Conservation (phyloP, 2,329 filamentous ascomycete genomes). For the Aphanocladium album region DNA sequence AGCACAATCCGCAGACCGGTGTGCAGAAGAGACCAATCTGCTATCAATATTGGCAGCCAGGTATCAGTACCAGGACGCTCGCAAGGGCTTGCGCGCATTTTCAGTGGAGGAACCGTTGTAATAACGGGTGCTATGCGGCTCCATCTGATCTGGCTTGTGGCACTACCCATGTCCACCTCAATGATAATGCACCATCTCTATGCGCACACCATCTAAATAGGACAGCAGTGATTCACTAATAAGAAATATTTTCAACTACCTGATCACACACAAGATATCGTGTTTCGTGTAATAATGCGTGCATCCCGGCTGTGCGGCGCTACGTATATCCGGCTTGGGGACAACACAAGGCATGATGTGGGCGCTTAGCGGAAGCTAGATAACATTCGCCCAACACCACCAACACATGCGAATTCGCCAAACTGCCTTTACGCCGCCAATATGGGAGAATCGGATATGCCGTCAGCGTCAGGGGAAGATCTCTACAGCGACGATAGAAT, state of each 20-base stretch:
- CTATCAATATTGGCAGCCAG: neutral
- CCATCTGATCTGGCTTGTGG: neutral
- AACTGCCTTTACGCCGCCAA: neutral
- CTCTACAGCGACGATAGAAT: neutral
- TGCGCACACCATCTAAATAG: neutral
- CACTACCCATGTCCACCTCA: neutral
- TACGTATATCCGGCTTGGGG: neutral
- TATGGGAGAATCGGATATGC: neutral
- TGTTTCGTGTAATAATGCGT: neutral
- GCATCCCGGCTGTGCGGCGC: neutral
- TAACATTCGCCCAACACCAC: neutral
- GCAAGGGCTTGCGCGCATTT: neutral
- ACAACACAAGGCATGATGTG: neutral
- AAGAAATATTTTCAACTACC: neutral
- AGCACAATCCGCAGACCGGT: neutral
- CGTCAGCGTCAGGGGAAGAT: neutral
- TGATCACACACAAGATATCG: too few species aligned
- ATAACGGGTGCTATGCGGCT: neutral
- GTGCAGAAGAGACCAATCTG: neutral
- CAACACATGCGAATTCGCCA: neutral
- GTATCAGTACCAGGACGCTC: neutral
- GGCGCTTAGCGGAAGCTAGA: neutral
- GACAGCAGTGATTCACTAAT: neutral
- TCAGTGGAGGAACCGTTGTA: neutral
- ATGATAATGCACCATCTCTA: neutral